Base-by-base conservation (phyloP, 1,284 basidiomycete species). In the Cryptococcus jaspeensis region DNA sequence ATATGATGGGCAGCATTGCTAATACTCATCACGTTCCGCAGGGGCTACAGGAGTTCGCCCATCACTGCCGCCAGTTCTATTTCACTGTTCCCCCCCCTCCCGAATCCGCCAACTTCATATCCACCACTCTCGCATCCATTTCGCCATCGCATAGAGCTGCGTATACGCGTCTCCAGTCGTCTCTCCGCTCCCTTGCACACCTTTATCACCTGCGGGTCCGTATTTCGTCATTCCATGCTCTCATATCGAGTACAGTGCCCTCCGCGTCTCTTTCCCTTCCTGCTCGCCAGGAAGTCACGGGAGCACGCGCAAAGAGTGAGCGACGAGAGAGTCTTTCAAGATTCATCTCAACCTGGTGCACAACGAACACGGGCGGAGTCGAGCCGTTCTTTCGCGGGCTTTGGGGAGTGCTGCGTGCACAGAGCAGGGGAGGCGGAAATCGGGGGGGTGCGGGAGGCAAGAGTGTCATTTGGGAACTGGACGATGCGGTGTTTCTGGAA, bases 401-500 rank as follows among this genome's bases (percentile, higher is more conserved):
- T 5, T 75, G 67, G 63, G 66, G 64, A 0, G 65, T 59, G 1
- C 44, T 75, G 25, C 57, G 69, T 6, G 58, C 65, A 18, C 74
- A 76, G 62, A 71, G 70, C 50, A 53, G 73, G 22, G 67, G 67
- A 3, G 60, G 63, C 11, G 20, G 49, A 13, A 50, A 43, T 15
- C 56, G 58, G 20, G 69, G 71, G 8, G 72, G 72, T 16, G 69
- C 62, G 1, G 72, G 74, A 5, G 51, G 49, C 2, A 51, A 41
- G 20, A 52, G 74, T 4, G 65, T 75, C 1, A 69, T 73, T 5
- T 77, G 75, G 75, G 75, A 77, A 56, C 56, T 77, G 9, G 73
- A 77, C 60, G 75, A 77, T 66, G 75, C 75, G 4, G 71, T 77
- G 3, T 74, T 75, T 53, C 59, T 74, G 49, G 72, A 77, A 53